phyloP scores from a whole-genome alignment of 2,329 filamentous ascomycete species.

The Leptosphaerulina australis region DNA sequence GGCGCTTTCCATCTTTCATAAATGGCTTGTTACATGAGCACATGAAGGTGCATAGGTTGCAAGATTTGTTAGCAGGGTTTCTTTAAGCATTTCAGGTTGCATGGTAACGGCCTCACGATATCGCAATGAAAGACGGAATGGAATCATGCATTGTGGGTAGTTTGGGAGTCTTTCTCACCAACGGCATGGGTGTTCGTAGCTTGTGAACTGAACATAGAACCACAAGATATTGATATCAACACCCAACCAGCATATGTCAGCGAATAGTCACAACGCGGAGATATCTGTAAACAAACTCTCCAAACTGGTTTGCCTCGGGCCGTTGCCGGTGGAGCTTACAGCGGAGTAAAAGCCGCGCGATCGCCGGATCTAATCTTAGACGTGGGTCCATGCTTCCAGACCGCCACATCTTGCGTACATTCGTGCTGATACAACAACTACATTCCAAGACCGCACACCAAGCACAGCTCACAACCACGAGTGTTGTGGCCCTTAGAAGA shows the following conservation, averaged over 20 bases:
- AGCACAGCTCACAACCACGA: not conserved
- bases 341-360: conserved; percentile 6
- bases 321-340: not conserved
- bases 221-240: conserved; percentile 1
- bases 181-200: not conserved
- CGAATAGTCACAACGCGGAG: too few species aligned
- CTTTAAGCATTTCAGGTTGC: conserved; percentile 17
- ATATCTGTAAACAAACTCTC: too few species aligned
- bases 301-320: not conserved
- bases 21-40: conserved; percentile 5
- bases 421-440: not conserved
- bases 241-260: too few species aligned
- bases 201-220: not conserved
- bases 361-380: conserved; percentile 13
- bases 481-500: not conserved
- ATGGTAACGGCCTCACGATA: conserved; percentile 17
- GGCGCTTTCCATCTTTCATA: conserved; percentile 96
- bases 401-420: conserved; percentile 6
- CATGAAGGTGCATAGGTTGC: conserved; percentile 12
- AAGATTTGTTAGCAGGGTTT: conserved; percentile 12
- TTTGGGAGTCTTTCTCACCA: conserved; percentile 1
- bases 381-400: conserved; percentile 11
- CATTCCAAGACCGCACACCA: too few species aligned
- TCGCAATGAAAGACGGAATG: not conserved
- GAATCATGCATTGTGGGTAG: conserved; percentile 13